These are phyloP conservation scores for Arachnomyces sp. DNA, from an alignment of 2,329 filamentous ascomycete species.

Conservation along the genomic window DNA sequence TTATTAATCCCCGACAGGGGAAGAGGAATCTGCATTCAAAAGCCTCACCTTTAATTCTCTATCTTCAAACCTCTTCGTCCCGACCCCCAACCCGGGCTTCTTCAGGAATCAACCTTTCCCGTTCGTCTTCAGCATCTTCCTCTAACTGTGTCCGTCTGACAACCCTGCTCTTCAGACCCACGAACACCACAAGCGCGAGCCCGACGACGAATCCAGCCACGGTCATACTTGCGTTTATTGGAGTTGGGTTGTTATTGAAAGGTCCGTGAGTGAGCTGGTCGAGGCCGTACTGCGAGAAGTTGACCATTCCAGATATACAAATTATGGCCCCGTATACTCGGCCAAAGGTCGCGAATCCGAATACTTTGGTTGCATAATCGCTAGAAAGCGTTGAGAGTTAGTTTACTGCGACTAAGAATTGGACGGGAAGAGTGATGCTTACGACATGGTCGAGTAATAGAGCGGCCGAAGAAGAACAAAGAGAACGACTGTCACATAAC, in stretches of 20 bases:
- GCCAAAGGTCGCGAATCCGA: constrained; percentile 83
- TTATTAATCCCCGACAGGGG: too few species aligned
- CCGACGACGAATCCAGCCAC: constrained; percentile 56
- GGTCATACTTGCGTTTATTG: constrained; percentile 65
- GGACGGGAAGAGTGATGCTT: constrained; percentile 9
- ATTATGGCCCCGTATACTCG: constrained; percentile 92
- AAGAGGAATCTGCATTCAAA: too few species aligned
- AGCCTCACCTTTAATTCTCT: too few species aligned
- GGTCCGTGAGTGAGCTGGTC: constrained; percentile 68
- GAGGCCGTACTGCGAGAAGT: constrained; percentile 72
- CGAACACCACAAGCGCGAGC: constrained; percentile 56
- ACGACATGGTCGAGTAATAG: constrained; percentile 77
- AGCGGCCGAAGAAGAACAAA: constrained; percentile 81
- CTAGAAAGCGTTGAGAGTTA: constrained; percentile 18
- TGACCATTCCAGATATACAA: constrained; percentile 72
- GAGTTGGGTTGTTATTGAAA: constrained; percentile 64
- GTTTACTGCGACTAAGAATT: constrained; percentile 8
- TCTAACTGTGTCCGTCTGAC: constrained; percentile 3
- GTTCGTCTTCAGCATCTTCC: constrained; percentile 8
- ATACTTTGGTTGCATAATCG: constrained; percentile 84
- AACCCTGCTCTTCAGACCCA: constrained; percentile 37
- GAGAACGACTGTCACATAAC: constrained; percentile 65
- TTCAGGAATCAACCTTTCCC: constrained; percentile 2
- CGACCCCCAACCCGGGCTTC: neutral
- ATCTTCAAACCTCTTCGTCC: too few species aligned